Evolutionary conservation across 768 basidiomycete genomes (phyloP).

Genomic region (Trametes cingulata): DNA sequence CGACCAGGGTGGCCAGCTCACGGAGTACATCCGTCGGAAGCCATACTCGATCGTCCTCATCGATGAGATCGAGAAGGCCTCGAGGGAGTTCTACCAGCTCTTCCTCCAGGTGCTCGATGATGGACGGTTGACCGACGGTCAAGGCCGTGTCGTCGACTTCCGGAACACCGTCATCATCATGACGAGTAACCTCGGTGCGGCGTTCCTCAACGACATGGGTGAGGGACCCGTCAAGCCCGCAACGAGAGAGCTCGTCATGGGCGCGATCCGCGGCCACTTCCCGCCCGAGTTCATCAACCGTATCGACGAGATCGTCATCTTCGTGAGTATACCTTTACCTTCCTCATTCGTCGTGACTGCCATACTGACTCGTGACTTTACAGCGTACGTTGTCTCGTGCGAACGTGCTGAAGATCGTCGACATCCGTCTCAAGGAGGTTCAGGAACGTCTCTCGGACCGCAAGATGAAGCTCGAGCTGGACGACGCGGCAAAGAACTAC

Average conservation of each 20-base stretch:
- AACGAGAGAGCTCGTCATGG: slow-evolving; percentile 70
- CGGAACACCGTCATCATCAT: slow-evolving; percentile 92
- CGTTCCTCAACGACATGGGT: slow-evolving; percentile 71
- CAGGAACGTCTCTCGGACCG: slow-evolving; percentile 75
- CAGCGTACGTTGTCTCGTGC: slow-evolving; percentile 78
- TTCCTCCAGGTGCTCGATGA: slow-evolving; percentile 90
- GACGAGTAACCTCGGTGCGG: slow-evolving; percentile 89
- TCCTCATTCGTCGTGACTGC: slow-evolving; percentile 16
- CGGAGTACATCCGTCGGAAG: slow-evolving; percentile 90
- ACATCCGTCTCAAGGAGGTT: slow-evolving; percentile 83
- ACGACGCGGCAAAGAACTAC: slow-evolving; percentile 74
- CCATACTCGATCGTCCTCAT: slow-evolving; percentile 86
- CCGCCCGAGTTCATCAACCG: slow-evolving; percentile 93
- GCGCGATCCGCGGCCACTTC: slow-evolving; percentile 81
- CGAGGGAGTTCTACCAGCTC: slow-evolving; percentile 69
- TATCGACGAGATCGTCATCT: slow-evolving; percentile 84
- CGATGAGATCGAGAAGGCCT: slow-evolving; percentile 91
- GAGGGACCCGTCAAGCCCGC: slow-evolving; percentile 65
- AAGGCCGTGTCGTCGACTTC: slow-evolving; percentile 88
- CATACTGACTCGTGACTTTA: slow-evolving; percentile 33
- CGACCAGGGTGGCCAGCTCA: slow-evolving; percentile 87
- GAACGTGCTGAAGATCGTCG: slow-evolving; percentile 84
- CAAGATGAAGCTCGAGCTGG: slow-evolving; percentile 80
- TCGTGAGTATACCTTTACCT: slow-evolving; percentile 37
- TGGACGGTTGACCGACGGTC: slow-evolving; percentile 88